phyloP scores from a whole-genome alignment of 1,139 yeast genomes.

The Pneumocystis jirovecii region DNA sequence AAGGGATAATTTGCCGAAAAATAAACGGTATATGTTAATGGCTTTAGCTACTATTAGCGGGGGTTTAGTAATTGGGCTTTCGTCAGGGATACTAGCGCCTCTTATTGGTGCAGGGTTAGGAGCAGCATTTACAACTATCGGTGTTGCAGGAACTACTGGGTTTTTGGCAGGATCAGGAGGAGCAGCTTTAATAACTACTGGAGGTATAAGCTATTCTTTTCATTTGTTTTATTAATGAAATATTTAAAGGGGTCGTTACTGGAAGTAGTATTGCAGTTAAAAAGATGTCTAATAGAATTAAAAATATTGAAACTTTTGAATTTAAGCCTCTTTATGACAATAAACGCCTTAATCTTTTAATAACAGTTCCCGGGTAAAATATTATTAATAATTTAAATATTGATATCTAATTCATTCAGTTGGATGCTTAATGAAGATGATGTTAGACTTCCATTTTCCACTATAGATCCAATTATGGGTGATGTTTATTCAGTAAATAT shows the following conservation, averaged over 20 bases:
- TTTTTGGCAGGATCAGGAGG: conserved; percentile 96
- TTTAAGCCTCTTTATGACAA: conserved; percentile 84
- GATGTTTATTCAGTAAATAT: conserved; percentile 51
- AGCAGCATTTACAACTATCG: conserved; percentile 89
- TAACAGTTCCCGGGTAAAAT: conserved; percentile 66
- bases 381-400: neutral
- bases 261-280: conserved; percentile 80
- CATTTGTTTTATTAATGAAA: neutral
- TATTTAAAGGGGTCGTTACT: conserved; percentile 37
- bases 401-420: neutral
- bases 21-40: conserved; percentile 64
- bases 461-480: conserved; percentile 96
- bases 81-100: conserved; percentile 93
- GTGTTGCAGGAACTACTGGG: conserved; percentile 80
- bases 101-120: conserved; percentile 97
- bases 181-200: conserved; percentile 80
- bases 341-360: conserved; percentile 67
- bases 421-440: conserved; percentile 99
- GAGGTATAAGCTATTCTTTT: conserved; percentile 32
- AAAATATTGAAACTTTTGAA: conserved; percentile 87
- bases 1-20: conserved; percentile 49
- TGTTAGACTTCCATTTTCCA: conserved; percentile 87
- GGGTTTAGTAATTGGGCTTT: conserved; percentile 78
- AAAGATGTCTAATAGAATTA: conserved; percentile 78
- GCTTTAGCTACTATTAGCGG: conserved; percentile 98